phyloP scores from a whole-genome alignment of 768 basidiomycete genomes.

The Neoboletus brunneissimus region DNA sequence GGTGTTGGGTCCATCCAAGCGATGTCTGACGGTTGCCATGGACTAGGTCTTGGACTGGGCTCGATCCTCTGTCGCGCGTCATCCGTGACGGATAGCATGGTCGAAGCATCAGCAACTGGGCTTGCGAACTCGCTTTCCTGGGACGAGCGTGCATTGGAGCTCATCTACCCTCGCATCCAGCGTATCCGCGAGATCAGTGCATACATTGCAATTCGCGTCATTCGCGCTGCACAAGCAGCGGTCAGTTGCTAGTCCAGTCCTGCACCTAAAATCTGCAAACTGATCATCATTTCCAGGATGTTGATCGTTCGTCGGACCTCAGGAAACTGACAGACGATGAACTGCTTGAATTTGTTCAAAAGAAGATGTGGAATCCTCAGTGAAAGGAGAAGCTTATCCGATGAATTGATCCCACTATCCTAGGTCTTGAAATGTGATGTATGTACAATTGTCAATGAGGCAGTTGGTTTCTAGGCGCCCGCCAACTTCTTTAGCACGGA shows the following conservation, averaged over 20 bases:
- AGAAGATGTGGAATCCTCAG: conserved; percentile 73
- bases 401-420: not conserved
- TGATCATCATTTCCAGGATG: conserved; percentile 38
- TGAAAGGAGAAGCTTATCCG: not conserved
- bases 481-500: conserved; percentile 67
- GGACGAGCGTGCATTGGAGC: conserved; percentile 62
- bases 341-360: conserved; percentile 50
- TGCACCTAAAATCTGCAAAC: conserved; percentile 14
- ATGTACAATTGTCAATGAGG: conserved; percentile 13
- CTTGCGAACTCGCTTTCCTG: conserved; percentile 69
- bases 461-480: conserved; percentile 20
- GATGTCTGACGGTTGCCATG: conserved; percentile 1
- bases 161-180: conserved; percentile 82
- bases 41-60: conserved; percentile 56
- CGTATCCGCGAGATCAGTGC: conserved; percentile 85
- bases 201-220: conserved; percentile 68
- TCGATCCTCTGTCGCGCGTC: conserved; percentile 68
- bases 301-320: conserved; percentile 55
- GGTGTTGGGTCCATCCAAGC: not conserved
- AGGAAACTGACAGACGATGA: conserved; percentile 54
- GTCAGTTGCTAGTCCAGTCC: conserved; percentile 39
- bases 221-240: conserved; percentile 76
- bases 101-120: conserved; percentile 82
- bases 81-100: conserved; percentile 80
- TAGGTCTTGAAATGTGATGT: not conserved